phyloP scores from a whole-genome alignment of 2,329 filamentous ascomycete species.

The Nemania sp. region DNA sequence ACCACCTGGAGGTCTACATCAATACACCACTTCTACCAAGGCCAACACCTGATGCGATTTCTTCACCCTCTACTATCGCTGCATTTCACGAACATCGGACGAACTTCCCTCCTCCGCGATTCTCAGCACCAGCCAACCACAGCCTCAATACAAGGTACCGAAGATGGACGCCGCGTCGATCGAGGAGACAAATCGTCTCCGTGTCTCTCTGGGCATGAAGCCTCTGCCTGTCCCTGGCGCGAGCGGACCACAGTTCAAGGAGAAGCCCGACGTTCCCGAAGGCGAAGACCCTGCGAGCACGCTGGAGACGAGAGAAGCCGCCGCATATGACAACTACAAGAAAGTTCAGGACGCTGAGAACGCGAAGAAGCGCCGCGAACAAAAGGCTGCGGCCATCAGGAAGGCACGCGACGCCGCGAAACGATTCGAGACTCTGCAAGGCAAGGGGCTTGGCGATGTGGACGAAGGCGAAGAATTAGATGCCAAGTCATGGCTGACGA shows the following conservation, averaged over 20 bases:
- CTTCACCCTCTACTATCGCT: not conserved
- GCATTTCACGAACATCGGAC: not conserved
- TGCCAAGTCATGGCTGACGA: slow-evolving; percentile 83
- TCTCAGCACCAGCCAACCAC: not conserved
- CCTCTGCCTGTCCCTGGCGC: slow-evolving; percentile 82
- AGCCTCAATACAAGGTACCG: not conserved
- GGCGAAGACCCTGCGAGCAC: slow-evolving; percentile 73
- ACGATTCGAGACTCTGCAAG: slow-evolving; percentile 75
- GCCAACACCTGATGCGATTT: slow-evolving; percentile 7
- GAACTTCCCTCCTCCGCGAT: not conserved
- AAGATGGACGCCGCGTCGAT: slow-evolving; percentile 74
- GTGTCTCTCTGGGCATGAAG: slow-evolving; percentile 85
- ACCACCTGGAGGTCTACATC: no score
- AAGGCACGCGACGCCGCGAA: slow-evolving; percentile 85
- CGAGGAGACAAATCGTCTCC: slow-evolving; percentile 92
- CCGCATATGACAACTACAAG: slow-evolving; percentile 73
- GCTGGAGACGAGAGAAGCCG: slow-evolving; percentile 77
- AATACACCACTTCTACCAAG: no score
- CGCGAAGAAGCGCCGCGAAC: slow-evolving; percentile 77
- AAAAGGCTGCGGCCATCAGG: slow-evolving; percentile 80
- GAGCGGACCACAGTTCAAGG: slow-evolving; percentile 45
- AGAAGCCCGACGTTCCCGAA: slow-evolving; percentile 46
- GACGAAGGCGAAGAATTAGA: slow-evolving; percentile 70
- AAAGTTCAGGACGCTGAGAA: slow-evolving; percentile 71
- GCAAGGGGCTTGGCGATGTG: slow-evolving; percentile 79